phyloP scores from a whole-genome alignment of 805 yeast species.

The Wickerhamomyces rabaulensis region DNA sequence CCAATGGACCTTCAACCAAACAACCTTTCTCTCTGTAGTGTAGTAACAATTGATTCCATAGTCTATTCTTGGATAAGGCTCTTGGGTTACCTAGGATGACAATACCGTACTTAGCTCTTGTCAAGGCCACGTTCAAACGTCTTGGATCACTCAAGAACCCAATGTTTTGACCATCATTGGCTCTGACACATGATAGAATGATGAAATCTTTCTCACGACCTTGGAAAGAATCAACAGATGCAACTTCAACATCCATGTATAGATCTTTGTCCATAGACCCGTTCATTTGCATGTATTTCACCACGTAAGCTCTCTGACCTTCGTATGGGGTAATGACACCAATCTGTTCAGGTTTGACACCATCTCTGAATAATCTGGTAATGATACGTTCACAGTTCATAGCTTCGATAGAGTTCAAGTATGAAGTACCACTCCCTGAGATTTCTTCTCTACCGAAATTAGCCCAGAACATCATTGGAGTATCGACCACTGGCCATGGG shows the following conservation, averaged over 20 bases:
- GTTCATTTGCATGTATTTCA: conserved; percentile 70
- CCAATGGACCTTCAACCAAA: conserved; percentile 85
- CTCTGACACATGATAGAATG: conserved; percentile 75
- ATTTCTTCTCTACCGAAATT: conserved; percentile 86
- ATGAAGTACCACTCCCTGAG: conserved; percentile 75
- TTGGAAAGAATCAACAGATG: conserved; percentile 94
- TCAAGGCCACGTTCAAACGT: conserved; percentile 83
- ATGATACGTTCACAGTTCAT: conserved; percentile 80
- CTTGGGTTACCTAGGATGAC: conserved; percentile 81
- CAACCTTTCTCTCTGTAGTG: conserved; percentile 84
- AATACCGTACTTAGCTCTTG: conserved; percentile 82
- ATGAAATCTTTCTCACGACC: conserved; percentile 86
- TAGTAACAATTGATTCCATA: conserved; percentile 75
- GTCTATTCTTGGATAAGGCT: conserved; percentile 58
- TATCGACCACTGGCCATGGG: conserved; percentile 86
- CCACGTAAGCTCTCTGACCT: conserved; percentile 82
- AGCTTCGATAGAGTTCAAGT: conserved; percentile 82
- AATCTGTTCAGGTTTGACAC: conserved; percentile 73
- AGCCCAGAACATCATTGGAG: conserved; percentile 97
- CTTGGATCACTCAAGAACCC: conserved; percentile 85
- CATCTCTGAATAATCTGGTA: conserved; percentile 67
- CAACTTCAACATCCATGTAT: conserved; percentile 75
- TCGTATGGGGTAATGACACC: conserved; percentile 95
- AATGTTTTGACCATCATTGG: conserved; percentile 66
- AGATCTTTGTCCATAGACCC: conserved; percentile 61